Percentiles rank a stretch among this genome's conserved stretches.
These are phyloP conservation scores for Candida ipomoeae DNA, from an alignment of 805 yeast species.

Conservation along the genomic window DNA sequence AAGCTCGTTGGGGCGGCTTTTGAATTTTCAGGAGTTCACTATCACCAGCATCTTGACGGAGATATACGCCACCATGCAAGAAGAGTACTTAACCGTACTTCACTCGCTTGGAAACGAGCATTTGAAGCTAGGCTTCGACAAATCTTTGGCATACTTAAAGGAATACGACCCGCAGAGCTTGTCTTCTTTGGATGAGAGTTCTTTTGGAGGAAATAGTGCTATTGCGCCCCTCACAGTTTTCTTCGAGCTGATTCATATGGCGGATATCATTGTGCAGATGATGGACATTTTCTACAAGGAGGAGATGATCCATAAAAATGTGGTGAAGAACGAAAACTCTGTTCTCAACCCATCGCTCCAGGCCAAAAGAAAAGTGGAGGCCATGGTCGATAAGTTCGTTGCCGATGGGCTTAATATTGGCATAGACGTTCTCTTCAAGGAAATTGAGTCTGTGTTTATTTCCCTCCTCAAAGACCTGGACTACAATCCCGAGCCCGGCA, in stretches of 20 bases:
- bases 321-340: slow-evolving; percentile 69
- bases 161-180: slow-evolving; percentile 60
- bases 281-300: slow-evolving; percentile 84
- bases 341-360: slow-evolving; percentile 74
- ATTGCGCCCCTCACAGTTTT: slow-evolving; percentile 86
- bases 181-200: slow-evolving; percentile 18
- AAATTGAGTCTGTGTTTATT: slow-evolving; percentile 60
- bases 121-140: slow-evolving; percentile 77
- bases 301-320: slow-evolving; percentile 57
- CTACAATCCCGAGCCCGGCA: slow-evolving; percentile 46
- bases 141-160: slow-evolving; percentile 66
- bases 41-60: slow-evolving; percentile 32
- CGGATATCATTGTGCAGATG: slow-evolving; percentile 91
- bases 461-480: slow-evolving; percentile 57
- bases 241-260: slow-evolving; percentile 86
- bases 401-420: slow-evolving; percentile 94
- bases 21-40: slow-evolving; percentile 29
- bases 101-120: slow-evolving; percentile 66
- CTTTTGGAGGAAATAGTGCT: slow-evolving; percentile 24
- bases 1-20: slow-evolving; percentile 54
- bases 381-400: slow-evolving; percentile 76
- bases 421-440: slow-evolving; percentile 80
- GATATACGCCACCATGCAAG: slow-evolving; percentile 43
- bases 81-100: slow-evolving; percentile 65
- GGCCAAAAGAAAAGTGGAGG: slow-evolving; percentile 77